Evolutionary conservation across 208 protist species (phyloP).

Genomic region (Herpetomonas tarakana): DNA sequence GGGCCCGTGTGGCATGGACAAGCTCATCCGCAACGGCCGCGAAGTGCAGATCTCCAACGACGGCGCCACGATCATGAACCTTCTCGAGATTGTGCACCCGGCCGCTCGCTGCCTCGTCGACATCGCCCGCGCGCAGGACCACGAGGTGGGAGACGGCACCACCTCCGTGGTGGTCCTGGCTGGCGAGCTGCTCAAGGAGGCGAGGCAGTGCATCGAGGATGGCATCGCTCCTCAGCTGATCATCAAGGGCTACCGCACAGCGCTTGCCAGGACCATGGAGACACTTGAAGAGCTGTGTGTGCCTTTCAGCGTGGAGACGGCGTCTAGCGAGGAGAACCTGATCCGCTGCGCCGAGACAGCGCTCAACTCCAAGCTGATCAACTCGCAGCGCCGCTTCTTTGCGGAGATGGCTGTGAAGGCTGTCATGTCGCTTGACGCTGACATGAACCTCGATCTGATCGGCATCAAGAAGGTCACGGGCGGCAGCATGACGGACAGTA

Average conservation of each 20-base stretch:
- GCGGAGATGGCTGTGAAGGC: slow-evolving; percentile 99
- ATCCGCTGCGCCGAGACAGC: slow-evolving; percentile 98
- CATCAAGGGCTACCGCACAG: slow-evolving; percentile 94
- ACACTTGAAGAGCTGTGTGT: slow-evolving; percentile 94
- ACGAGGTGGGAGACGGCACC: slow-evolving; percentile 99
- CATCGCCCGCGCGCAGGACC: slow-evolving; percentile 98
- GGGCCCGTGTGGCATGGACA: slow-evolving; percentile 99
- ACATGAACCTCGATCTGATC: slow-evolving; percentile 98
- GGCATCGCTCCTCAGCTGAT: slow-evolving; percentile 99
- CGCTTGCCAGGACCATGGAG: slow-evolving; percentile 73
- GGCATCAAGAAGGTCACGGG: slow-evolving; percentile 99
- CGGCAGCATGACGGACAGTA: slow-evolving; percentile 98
- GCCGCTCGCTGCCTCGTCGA: slow-evolving; percentile 99
- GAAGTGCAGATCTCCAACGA: slow-evolving; percentile 99
- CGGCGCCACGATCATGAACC: slow-evolving; percentile 99
- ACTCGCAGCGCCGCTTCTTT: slow-evolving; percentile 96
- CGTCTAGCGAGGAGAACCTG: slow-evolving; percentile 63
- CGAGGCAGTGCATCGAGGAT: slow-evolving; percentile 99
- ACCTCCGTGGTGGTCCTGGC: slow-evolving; percentile 99
- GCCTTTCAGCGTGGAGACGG: slow-evolving; percentile 59
- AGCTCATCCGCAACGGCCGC: slow-evolving; percentile 97
- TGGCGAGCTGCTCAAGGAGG: slow-evolving; percentile 97
- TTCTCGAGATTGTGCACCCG: slow-evolving; percentile 99
- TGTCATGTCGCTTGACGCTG: slow-evolving; percentile 93
- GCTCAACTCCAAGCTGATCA: slow-evolving; percentile 99